Conservation (phyloP, 257 asterid species). For the Forsythia viridissima region DNA sequence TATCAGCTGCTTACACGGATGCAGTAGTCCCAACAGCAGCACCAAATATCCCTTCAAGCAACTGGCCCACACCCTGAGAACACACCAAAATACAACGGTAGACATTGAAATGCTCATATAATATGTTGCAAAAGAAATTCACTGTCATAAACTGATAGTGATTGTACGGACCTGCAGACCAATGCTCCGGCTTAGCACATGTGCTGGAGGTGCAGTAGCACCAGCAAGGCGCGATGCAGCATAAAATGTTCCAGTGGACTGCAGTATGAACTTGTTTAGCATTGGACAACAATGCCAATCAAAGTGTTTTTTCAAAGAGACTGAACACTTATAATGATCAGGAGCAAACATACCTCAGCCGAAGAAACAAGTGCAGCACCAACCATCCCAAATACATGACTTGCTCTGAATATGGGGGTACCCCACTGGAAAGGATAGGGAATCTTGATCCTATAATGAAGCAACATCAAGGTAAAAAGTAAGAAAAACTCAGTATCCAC, state of each 20-base stretch:
- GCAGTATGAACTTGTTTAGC: conserved; percentile 31
- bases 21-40: conserved; percentile 74
- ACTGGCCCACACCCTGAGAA: conserved; percentile 89
- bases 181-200: conserved; percentile 90
- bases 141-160: background rate
- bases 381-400: conserved; percentile 95
- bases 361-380: conserved; percentile 97
- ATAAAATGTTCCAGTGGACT: conserved; percentile 89
- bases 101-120: background rate
- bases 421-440: conserved; percentile 94
- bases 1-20: conserved; percentile 65
- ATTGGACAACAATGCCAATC: background rate
- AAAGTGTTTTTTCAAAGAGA: background rate
- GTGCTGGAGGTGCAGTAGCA: conserved; percentile 89
- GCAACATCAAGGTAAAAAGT: conserved; percentile 15
- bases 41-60: conserved; percentile 91
- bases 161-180: conserved; percentile 75
- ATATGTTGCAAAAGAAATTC: background rate
- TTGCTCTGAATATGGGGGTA: conserved; percentile 82
- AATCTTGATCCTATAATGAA: conserved; percentile 58
- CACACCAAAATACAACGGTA: background rate
- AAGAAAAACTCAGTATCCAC: conserved; percentile 29
- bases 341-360: conserved; percentile 67
- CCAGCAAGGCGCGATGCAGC: conserved; percentile 98
- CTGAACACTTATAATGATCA: background rate